Base-by-base conservation (phyloP, 495 filamentous ascomycete genomes). In the Xylaria scruposa region DNA sequence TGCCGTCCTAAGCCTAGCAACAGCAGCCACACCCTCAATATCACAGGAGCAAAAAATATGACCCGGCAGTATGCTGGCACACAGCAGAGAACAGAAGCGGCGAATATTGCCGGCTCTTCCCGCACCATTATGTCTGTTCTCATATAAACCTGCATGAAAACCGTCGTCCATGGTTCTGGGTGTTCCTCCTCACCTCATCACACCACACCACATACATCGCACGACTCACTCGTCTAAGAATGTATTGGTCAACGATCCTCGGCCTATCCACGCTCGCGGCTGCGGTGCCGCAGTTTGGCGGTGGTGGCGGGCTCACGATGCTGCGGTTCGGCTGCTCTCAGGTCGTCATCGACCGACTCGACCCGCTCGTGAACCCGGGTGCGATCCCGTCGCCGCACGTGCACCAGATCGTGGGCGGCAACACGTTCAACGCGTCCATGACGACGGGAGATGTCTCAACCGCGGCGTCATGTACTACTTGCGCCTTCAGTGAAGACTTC, bases 321-420 rank as follows among this genome's bases (percentile, higher is more conserved):
- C 72, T 86, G 58, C 83, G 84, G 12, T 86, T 86, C 75, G 83
- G 81, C 19, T 86, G 84, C 75, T 49, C 78, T 19, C 78, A 85
- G 51, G 76, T 85, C 2, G 79, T 81, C 72, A 83, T 85, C 33
- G 83, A 85, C 76, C 77, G 83, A 0, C 73, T 84, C 61, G 83
- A 85, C 77, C 82, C 82, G 8, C 78, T 83, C 31, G 81, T 82
- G 58, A 82, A 83, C 75, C 81, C 81, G 1, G 81, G 81, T 19
- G 44, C 74, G 67, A 74, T 82, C 70, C 81, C 81, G 5, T 82
- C 81, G 8, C 67, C 80, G 0, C 81, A 83, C 67, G 75, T 82
- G 44, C 84, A 86, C 60, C 85, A 87, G 61, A 81, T 86, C 31
- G 83, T 85, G 12, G 83, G 84, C 21, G 83, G 83, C 26, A 80